Base-by-base conservation (phyloP, 441 rosid species). In the Erodium texanum region DNA sequence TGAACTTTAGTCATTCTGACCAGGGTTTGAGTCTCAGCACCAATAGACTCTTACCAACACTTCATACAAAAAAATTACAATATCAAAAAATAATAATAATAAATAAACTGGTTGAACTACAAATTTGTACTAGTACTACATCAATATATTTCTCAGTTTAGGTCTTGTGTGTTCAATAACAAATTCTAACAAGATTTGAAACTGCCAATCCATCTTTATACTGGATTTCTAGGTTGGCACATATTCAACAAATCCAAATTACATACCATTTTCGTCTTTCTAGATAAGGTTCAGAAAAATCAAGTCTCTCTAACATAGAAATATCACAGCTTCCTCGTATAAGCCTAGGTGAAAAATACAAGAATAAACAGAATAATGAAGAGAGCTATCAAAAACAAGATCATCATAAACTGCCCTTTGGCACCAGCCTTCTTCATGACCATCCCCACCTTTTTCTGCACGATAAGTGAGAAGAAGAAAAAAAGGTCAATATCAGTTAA, bases 391-490 rank as follows among this genome's bases (percentile, higher is more conserved):
- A 95, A 79, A 80, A 87, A 89, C 70, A 89, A 64, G 73, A 90
- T 95, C 99, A 95, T 92, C 97, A 95, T 92, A 66, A 85, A 68
- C 77, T 95, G 98, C 16, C 97, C 98, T 82, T 89, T 95, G 3
- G 89, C 87, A 62, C 99, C 73, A 27, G 98, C 97, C 78, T 90
- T 95, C 89, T 90, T 95, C 99, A 95, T 95, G 68, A 95, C 93
- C 94, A 90, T 85, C 3, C 87, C 96, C 73, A 95, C 98, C 74
- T 90, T 95, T 84, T 95, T 95, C 98, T 93, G 96, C 48, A 41
- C 3, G 5, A 4, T 0, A 32, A 78, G 74, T 68, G 34, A 62
- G 64, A 61, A 70, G 2, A 1, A 4, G 5, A 61, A 68, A 16
- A 1, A 43, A 36, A 7, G 7, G 64, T 6, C 36, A 24, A 34